Percentiles rank a stretch among this genome's conserved stretches.
Evolutionary conservation across 306 rosid genomes (phyloP).

Genomic region (Cercis canadensis): DNA sequence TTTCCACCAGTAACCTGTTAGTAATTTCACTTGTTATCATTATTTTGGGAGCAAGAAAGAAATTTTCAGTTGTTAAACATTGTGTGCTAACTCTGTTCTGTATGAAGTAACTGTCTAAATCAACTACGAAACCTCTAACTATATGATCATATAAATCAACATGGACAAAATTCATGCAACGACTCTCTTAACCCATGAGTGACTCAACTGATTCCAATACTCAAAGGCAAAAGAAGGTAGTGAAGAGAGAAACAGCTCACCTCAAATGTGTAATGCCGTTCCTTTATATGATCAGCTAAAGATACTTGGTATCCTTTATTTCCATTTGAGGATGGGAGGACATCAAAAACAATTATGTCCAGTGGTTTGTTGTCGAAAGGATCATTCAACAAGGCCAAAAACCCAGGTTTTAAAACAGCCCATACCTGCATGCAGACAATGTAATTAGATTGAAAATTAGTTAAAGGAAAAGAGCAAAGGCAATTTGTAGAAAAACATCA

Average conservation of each 20-base stretch:
- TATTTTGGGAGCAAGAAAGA: constrained; percentile 19
- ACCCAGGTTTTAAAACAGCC: constrained; percentile 98
- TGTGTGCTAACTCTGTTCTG: not conserved
- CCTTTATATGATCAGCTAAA: constrained; percentile 82
- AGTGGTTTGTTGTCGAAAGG: constrained; percentile 78
- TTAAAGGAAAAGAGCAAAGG: constrained; percentile 27
- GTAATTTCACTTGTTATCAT: constrained; percentile 17
- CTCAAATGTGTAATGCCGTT: constrained; percentile 75
- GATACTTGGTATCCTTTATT: constrained; percentile 63
- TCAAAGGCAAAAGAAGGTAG: constrained; percentile 10
- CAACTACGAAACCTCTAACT: not conserved
- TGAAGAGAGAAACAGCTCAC: constrained; percentile 45
- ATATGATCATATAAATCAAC: too few relatives aligned
- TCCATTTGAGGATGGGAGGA: constrained; percentile 80
- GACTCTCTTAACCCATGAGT: not conserved
- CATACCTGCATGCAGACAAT: constrained; percentile 70
- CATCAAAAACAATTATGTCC: constrained; percentile 86
- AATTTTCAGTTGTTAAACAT: constrained; percentile 5
- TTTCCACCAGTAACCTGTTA: constrained; percentile 82
- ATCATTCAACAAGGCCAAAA: constrained; percentile 90
- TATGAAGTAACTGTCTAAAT: constrained; percentile 5
- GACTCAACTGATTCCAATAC: constrained; percentile 11
- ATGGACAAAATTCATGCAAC: not conserved
- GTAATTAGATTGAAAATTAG: constrained; percentile 29
- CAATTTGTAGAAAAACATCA: constrained; percentile 19